Base-by-base conservation (phyloP, 805 yeast genomes). In the Cyberlindnera euphorbiiphila region DNA sequence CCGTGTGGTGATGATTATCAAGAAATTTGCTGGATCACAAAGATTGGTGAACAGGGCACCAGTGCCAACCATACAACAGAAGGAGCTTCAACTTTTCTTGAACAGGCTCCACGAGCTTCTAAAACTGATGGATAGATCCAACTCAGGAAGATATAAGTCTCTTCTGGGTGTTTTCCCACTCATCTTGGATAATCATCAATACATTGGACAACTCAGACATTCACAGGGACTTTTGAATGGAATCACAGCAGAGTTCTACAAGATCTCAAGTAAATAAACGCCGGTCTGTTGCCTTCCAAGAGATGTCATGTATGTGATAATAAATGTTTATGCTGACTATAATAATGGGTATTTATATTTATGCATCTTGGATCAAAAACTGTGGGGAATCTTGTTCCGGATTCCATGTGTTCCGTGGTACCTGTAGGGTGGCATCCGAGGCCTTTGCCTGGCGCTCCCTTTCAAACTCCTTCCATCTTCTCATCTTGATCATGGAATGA, bases 401-500 rank as follows among this genome's bases (percentile, higher is more conserved):
- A 35, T 55, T 53, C 60, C 60, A 55, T 7, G 53, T 35, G 35
- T 37, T 53, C 19, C 46, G 43, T 25, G 60, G 60, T 6, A 39
- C 49, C 33, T 47, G 50, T n/a, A 54, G 25, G 9, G 29, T 25
- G 3, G 36, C 25, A n/a, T 38, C 32, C 13, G 38, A 26, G 10
- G 12, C 29, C 11, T 31, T 37, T 6, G 36, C 39, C 30, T 46
- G 55, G 21, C 60, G 57, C 28, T 83, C 87, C 48, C 85, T 68
- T 61, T 89, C 97, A 67, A 77, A 88, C 48, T 93, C 98, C 57
- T 86, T 76, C 98, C 98, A 93, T 42, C 91, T 72, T 70, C 82
- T 85, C 91, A 91, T 89, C 34, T 76, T 75, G 57, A 93, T 93
- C 54, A 76, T 76, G 2, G 94, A 78, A n/a, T 93, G 85, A 60